Evolutionary conservation across 148 eudicot species (phyloP), one percentile per base, ranked within the genome.

Genomic region (Fagopyrum tataricum): DNA sequence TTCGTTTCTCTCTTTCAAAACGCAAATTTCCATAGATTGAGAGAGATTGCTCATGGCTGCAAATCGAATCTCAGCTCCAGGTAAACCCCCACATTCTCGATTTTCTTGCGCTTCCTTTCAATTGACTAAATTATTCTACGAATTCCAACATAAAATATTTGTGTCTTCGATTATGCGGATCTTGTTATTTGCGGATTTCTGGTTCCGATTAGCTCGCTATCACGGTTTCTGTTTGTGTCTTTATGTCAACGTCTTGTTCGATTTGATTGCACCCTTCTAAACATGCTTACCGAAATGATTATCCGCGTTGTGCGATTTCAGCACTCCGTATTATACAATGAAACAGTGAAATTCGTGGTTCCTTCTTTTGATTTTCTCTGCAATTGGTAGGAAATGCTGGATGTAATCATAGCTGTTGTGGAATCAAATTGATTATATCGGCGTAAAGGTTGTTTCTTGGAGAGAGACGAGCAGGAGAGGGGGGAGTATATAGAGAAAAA

Each of bases 31-130:
- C 67, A 39, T 12, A 64, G 18, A 37, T 62, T 62, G 42, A 31
- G 68, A 26, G 42, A 31, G 18, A 37, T 42, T 14, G 18, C 43
- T 39, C 42, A 64, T 64, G 69, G 69, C 37, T 37, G 69, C 44
- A 64, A 64, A 64, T 64, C 69, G 43, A 37, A 64, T 14, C 31
- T 64, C 69, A 13, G 4, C 44, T 64, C 69, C 69, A 64, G 69
- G 69, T 64, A 64, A 64, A 15, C 44, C 69, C 44, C 67, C 69
- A 14, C 69, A 64, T 64, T 64, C 15, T 14, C 69, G 43, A 64
- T 64, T 64, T 37, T 39, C 15, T 18, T 39, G 20, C 26, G 69
- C 20, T 64, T 64, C 39, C 43, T 64, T 64, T 37, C 67, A 64
- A 64, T 31, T 64, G 43, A 64, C 21, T 14, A 39, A 2, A 64